Evolutionary conservation across 257 asterid genomes (phyloP).

Genomic region (Primulina huaijiensis): DNA sequence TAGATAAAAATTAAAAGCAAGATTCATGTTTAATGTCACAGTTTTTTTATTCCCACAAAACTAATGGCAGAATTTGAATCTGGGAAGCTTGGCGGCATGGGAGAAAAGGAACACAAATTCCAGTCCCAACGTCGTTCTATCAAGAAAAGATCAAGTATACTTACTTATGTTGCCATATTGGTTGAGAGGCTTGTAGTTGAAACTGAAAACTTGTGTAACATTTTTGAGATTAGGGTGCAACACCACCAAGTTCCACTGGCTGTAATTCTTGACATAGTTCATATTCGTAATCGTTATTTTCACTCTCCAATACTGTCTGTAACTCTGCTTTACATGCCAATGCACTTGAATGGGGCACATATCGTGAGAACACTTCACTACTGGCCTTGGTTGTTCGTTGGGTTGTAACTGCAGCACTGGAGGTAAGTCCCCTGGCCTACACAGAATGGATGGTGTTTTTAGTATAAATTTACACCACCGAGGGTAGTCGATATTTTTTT

Average conservation of each 20-base stretch:
- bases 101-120: too few species aligned
- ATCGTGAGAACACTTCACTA: slow-evolving; percentile 50
- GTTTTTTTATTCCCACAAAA: background rate
- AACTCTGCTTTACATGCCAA: slow-evolving; percentile 73
- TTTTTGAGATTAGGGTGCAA: slow-evolving; percentile 70
- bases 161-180: slow-evolving; percentile 58
- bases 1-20: background rate
- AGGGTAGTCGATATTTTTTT: background rate
- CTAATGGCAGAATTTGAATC: background rate
- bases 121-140: too few species aligned
- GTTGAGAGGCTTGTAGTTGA: slow-evolving; percentile 71
- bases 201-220: slow-evolving; percentile 65
- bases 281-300: slow-evolving; percentile 61
- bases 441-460: background rate
- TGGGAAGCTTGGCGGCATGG: background rate
- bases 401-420: slow-evolving; percentile 40
- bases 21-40: background rate
- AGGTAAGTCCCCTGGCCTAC: slow-evolving; percentile 45
- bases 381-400: slow-evolving; percentile 39
- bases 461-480: background rate
- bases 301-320: slow-evolving; percentile 73
- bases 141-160: slow-evolving; percentile 9
- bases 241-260: slow-evolving; percentile 68
- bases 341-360: slow-evolving; percentile 83
- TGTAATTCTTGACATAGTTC: slow-evolving; percentile 54